phyloP scores from a whole-genome alignment of 1,284 basidiomycete species.

The Sporisorium reilianum region DNA sequence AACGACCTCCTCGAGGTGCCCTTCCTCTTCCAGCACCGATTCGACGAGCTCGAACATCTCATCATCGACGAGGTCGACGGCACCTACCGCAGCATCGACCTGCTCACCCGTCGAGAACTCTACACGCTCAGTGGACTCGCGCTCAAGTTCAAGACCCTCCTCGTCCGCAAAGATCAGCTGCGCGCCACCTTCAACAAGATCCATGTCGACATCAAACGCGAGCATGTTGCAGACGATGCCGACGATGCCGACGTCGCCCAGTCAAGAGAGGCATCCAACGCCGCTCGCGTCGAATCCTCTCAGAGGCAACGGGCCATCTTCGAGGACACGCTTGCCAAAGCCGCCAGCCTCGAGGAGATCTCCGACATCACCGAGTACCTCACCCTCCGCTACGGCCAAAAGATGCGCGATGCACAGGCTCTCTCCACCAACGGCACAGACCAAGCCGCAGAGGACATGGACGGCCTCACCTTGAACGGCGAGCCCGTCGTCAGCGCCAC shows the following conservation, averaged over 20 bases:
- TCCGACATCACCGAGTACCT: conserved; percentile 94
- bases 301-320: conserved; percentile 37
- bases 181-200: conserved; percentile 58
- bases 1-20: conserved; percentile 90
- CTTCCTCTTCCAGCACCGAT: conserved; percentile 92
- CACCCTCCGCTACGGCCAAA: conserved; percentile 78
- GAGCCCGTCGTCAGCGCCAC: conserved; percentile 66
- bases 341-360: conserved; percentile 81
- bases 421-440: conserved; percentile 79
- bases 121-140: conserved; percentile 78
- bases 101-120: conserved; percentile 63
- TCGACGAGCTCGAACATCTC: conserved; percentile 87
- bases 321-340: conserved; percentile 68
- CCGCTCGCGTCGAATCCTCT: conserved; percentile 14
- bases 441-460: conserved; percentile 73
- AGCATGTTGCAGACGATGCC: conserved; percentile 79
- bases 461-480: conserved; percentile 41
- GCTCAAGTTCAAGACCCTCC: conserved; percentile 66
- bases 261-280: conserved; percentile 4
- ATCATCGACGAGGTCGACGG: conserved; percentile 41
- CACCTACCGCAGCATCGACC: conserved; percentile 46
- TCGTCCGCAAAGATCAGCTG: conserved; percentile 62
- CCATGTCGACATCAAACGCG: conserved; percentile 74
- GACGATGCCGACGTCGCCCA: conserved; percentile 67
- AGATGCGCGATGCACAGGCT: conserved; percentile 65